phyloP scores from a whole-genome alignment of 1,139 yeast species.

The Candida tetrigidarum region DNA sequence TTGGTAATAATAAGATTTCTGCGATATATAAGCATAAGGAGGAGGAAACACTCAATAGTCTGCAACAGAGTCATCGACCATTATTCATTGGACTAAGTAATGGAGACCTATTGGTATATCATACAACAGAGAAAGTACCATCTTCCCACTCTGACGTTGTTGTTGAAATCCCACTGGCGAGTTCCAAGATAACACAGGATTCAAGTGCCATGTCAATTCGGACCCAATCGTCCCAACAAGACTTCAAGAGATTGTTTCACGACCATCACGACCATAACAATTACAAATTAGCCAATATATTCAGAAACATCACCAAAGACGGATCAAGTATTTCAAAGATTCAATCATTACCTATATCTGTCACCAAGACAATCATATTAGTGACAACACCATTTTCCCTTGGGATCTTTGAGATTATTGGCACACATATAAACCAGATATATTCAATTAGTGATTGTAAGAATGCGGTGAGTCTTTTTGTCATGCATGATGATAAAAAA shows the following conservation, averaged over 20 bases:
- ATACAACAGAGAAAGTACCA: background rate
- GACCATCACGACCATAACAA: slow-evolving; percentile 13
- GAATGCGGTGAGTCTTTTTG: slow-evolving; percentile 17
- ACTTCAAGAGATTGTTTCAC: slow-evolving; percentile 18
- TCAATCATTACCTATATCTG: slow-evolving; percentile 21
- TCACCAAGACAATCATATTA: slow-evolving; percentile 29
- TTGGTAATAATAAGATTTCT: slow-evolving; percentile 23
- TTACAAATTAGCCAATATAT: slow-evolving; percentile 17
- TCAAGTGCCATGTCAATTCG: slow-evolving; percentile 12
- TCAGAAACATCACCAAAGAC: slow-evolving; percentile 29
- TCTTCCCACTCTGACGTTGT: background rate
- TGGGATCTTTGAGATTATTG: slow-evolving; percentile 38
- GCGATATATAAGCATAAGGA: slow-evolving; percentile 21
- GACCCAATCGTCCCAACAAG: slow-evolving; percentile 30
- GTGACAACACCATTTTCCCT: slow-evolving; percentile 30
- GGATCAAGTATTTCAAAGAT: slow-evolving; percentile 26
- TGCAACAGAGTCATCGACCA: slow-evolving; percentile 19
- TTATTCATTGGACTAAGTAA: slow-evolving; percentile 39
- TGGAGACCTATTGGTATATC: slow-evolving; percentile 39
- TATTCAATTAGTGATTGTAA: slow-evolving; percentile 33
- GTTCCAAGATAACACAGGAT: slow-evolving; percentile 1
- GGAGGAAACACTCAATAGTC: background rate
- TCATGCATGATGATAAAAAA: slow-evolving; percentile 24
- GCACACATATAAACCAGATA: slow-evolving; percentile 37
- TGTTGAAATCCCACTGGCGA: background rate